Evolutionary conservation across 2,329 filamentous ascomycete species (phyloP).

Genomic region (Epichloe brachyelytri): DNA sequence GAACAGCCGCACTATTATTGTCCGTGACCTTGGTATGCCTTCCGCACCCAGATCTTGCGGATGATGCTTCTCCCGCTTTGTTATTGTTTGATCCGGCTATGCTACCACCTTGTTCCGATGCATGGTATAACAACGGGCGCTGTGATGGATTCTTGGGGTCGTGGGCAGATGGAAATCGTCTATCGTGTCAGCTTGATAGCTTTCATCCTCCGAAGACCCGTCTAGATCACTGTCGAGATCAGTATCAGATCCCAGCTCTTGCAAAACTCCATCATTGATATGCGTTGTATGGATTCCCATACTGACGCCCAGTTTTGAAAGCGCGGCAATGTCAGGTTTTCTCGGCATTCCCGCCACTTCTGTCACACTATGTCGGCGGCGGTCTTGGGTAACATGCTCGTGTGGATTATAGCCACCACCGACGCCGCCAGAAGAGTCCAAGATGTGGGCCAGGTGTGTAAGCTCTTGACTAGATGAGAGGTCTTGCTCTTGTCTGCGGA

Average conservation of each 20-base stretch:
- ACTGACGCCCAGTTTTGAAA: conserved; percentile 48
- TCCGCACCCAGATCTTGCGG: conserved; percentile 8
- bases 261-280: conserved; percentile 48
- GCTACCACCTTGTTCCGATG: not conserved
- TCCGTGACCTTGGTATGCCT: conserved; percentile 7
- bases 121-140: conserved; percentile 11
- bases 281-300: conserved; percentile 67
- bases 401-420: conserved; percentile 32
- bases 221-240: conserved; percentile 21
- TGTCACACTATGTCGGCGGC: conserved; percentile 35
- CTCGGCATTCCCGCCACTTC: conserved; percentile 50
- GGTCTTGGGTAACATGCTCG: conserved; percentile 14
- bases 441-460: conserved; percentile 28
- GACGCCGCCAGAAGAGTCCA: conserved; percentile 26
- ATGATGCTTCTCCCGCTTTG: conserved; percentile 6
- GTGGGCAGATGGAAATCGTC: conserved; percentile 19
- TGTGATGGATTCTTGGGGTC: conserved; percentile 7
- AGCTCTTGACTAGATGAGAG: conserved; percentile 31
- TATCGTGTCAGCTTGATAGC: conserved; percentile 11
- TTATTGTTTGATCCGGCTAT: not conserved
- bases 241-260: conserved; percentile 21
- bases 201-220: conserved; percentile 18
- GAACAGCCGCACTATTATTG: conserved; percentile 6
- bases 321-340: conserved; percentile 39
- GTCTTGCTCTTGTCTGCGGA: conserved; percentile 28